Evolutionary conservation across 2,329 filamentous ascomycete species (phyloP).

Genomic region (Phoma herbarum): DNA sequence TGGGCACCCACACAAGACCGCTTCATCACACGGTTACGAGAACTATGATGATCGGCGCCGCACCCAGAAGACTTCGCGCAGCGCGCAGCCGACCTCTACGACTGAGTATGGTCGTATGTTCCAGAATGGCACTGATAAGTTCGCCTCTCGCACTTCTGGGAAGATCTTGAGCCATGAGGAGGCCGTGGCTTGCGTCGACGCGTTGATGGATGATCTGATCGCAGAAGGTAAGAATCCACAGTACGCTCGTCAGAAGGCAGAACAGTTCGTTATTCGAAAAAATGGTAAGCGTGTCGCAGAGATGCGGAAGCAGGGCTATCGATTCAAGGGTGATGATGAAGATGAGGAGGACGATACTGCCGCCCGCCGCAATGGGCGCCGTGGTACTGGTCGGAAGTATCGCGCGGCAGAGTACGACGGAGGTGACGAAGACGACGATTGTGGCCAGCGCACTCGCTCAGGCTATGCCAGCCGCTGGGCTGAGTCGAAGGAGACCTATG

Average conservation of each 20-base stretch:
- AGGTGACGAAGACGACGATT: background rate
- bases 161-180: background rate
- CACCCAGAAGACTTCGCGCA: background rate
- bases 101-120: conserved; percentile 6
- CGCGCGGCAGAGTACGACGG: background rate
- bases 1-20: background rate
- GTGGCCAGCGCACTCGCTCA: background rate
- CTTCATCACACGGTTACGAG: background rate
- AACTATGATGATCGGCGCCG: background rate
- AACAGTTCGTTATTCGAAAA: background rate
- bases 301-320: background rate
- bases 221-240: background rate
- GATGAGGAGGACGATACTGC: background rate
- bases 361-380: background rate
- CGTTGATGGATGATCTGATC: background rate
- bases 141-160: background rate
- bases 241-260: background rate
- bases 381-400: background rate
- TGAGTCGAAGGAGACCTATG: background rate
- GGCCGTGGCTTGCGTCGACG: background rate
- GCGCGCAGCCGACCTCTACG: background rate
- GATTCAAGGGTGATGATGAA: background rate
- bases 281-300: background rate
- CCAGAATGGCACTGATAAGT: background rate
- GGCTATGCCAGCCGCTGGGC: background rate